Evolutionary conservation across 2,329 filamentous ascomycete species (phyloP), one percentile per base, ranked within the genome.

Genomic region (Trichoderma sp.): DNA sequence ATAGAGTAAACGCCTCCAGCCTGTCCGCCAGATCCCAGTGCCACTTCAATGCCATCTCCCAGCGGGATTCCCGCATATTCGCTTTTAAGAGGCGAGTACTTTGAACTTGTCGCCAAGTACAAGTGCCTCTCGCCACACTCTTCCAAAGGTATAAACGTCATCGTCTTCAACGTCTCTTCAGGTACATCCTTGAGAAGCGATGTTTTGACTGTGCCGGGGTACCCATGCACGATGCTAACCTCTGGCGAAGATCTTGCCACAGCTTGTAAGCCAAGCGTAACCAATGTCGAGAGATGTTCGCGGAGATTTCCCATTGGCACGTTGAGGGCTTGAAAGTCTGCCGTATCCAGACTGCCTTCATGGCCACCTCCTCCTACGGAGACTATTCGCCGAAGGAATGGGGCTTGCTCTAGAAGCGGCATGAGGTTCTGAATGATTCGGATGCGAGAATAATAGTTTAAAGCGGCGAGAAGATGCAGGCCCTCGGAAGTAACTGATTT

Each of bases 401-500:
- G 39, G 39, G 39, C 39, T 43, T n/a, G 39, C 18, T 18, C 39
- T 4, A 43, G 7, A n/a, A 43, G 39, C 8, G 39, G 58, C 26
- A 39, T 28, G 43, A 13, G 59, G 28, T 32, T 4, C 34, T 61
- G 18, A 24, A 61, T 61, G 11, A 61, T 32, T n/a, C 39, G 59
- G 26, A 61, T 51, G 39, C 60, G 49, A 14, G 60, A 64, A 24
- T 64, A 64, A 7, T 64, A 59, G 32, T 55, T 28, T 4, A 64
- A 6, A 11, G 83, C 80, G 28, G 83, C 81, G 37, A 83, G 81
- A 32, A 82, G 79, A 63, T 87, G 82, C 2, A 91, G 79, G 2
- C 85, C 86, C 76, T 91, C 89, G 0, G 78, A 63, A 0, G 87
- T 59, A 18, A 39, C 21, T 68, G 3, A 72, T 37, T 21, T 13